A percentile compares a stretch with the other conserved stretches of the same genome.
Conservation (phyloP, 441 rosid species). For the Rhodomyrtus psidioides region DNA sequence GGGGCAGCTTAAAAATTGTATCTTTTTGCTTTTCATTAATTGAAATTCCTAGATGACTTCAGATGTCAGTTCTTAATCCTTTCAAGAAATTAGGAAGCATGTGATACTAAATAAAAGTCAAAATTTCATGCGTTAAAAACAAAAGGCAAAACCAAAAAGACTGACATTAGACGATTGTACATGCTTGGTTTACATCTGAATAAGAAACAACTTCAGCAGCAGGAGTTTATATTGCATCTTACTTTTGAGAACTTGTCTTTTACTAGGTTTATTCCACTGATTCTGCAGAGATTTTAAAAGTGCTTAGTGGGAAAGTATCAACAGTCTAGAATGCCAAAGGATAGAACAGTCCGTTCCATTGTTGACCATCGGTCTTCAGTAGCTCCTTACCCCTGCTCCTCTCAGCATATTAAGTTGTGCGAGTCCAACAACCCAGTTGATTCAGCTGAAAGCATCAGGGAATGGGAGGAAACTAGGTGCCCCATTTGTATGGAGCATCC, state of each 20-base stretch:
- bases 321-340: conserved; percentile 24
- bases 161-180: neutral
- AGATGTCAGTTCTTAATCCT: neutral
- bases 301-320: neutral
- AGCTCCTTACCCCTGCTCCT: conserved; percentile 42
- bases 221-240: neutral
- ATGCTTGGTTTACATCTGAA: neutral
- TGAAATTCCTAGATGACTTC: neutral
- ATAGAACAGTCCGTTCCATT: conserved; percentile 14
- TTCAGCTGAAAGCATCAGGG: conserved; percentile 22
- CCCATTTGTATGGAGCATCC: conserved; percentile 71
- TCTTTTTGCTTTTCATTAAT: neutral
- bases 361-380: conserved; percentile 17
- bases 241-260: neutral
- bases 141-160: neutral
- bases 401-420: conserved; percentile 20
- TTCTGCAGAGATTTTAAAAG: neutral
- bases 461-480: conserved; percentile 57
- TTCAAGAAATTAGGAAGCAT: neutral
- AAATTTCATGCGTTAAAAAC: neutral
- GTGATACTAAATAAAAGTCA: neutral
- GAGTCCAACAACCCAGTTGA: conserved; percentile 9
- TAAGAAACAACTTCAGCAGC: neutral
- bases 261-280: neutral
- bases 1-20: neutral